Evolutionary conservation across 768 basidiomycete genomes (phyloP).

Genomic region (Kwoniella dejecticola): DNA sequence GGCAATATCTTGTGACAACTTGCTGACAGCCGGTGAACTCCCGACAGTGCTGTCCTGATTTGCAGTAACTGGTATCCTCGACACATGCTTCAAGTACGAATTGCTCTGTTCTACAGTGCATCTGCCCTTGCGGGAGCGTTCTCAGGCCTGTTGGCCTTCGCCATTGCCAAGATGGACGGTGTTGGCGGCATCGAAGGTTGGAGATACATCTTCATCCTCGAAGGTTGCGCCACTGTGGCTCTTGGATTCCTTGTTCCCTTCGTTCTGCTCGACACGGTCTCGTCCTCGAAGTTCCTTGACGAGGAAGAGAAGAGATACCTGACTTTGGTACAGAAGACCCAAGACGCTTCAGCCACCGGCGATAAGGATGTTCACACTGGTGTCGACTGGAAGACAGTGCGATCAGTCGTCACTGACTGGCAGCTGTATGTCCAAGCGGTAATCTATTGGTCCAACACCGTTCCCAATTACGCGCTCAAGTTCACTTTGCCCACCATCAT

Average conservation of each 20-base stretch:
- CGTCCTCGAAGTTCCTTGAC: neutral
- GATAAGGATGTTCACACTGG: neutral
- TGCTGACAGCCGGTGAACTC: too few relatives aligned
- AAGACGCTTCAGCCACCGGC: neutral
- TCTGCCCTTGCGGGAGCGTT: slow-evolving; percentile 12
- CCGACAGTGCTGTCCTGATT: slow-evolving; percentile 2
- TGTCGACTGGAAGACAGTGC: neutral
- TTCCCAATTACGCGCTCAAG: slow-evolving; percentile 3
- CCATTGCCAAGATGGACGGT: slow-evolving; percentile 26
- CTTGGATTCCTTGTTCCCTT: neutral
- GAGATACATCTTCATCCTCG: neutral
- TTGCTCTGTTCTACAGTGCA: slow-evolving; percentile 3
- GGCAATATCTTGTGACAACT: too few relatives aligned
- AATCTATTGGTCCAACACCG: slow-evolving; percentile 3
- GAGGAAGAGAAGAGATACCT: neutral
- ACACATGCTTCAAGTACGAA: neutral
- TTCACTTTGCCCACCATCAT: slow-evolving; percentile 34
- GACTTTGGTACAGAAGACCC: neutral
- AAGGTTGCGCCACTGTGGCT: neutral
- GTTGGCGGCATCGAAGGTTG: neutral
- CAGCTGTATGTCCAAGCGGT: neutral
- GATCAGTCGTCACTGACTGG: neutral
- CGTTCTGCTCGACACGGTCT: neutral
- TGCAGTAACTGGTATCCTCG: slow-evolving; percentile 1
- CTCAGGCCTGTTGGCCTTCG: slow-evolving; percentile 22